Base-by-base conservation (phyloP, 306 rosid genomes). In the Casuarina glauca region DNA sequence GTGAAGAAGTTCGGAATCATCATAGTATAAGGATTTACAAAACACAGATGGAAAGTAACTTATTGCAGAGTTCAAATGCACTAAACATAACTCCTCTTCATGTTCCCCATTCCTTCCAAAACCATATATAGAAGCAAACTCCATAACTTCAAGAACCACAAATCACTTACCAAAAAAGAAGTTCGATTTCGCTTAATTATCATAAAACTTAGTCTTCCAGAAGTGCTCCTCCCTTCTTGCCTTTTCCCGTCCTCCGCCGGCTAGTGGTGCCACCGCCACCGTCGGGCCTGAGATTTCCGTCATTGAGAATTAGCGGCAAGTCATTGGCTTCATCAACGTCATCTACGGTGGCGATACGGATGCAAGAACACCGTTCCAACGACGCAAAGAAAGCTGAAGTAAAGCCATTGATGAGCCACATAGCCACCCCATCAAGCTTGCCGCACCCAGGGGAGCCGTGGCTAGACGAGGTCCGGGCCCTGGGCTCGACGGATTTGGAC, bases 371-470 rank as follows among this genome's bases (percentile, higher is more conserved):
- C 8, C 91, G 79, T 41, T 90, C 91, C 52, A 92, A 58, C 45
- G 97, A 92, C 0, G 97, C 93, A 12, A 92, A 92, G 74, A 92
- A 92, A 58, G 89, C 93, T 53, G 86, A 78, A 0, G 90, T 76
- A 49, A 92, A 83, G 15, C 97, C 88, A 51, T 90, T 86, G 70
- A 92, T 15, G 80, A 92, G 86, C 97, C 96, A 92, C 92, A 78
- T 90, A 54, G 86, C 97, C 51, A 90, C 90, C 0, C 93, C 89
- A 63, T 92, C 93, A 41, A 91, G 62, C 82, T 88, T 91, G 46
- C 93, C 82, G 50, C 91, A 87, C 42, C 81, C 84, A 0, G 85
- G 49, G 39, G 91, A 76, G 43, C 80, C 63, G 1, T 85, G 85
- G 73, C 73, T 82, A 42, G 86, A 71, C 0, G 88, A 68, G 76